Percentiles rank a stretch among this genome's conserved stretches.
These are phyloP conservation scores for Tilletiaria anomala DNA, from an alignment of 1,284 basidiomycete genomes.

Conservation along the genomic window DNA sequence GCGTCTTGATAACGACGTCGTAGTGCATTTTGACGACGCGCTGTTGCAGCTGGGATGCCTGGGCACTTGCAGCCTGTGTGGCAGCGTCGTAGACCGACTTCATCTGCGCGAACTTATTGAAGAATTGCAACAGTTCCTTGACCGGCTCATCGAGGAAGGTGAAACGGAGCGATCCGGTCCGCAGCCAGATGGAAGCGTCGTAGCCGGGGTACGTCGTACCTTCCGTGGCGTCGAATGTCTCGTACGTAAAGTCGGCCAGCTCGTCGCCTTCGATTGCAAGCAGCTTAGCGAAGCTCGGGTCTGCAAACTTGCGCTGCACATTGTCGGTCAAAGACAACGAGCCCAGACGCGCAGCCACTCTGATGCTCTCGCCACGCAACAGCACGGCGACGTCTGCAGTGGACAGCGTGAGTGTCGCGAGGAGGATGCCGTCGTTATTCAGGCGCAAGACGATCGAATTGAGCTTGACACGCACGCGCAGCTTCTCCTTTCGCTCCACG, in stretches of 20 bases:
- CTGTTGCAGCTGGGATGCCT: slow-evolving; percentile 55
- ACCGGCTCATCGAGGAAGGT: slow-evolving; percentile 78
- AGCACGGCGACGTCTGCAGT: slow-evolving; percentile 78
- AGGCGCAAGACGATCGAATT: slow-evolving; percentile 74
- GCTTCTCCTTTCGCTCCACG: slow-evolving; percentile 48
- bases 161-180: slow-evolving; percentile 79
- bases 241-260: slow-evolving; percentile 85
- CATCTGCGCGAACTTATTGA: slow-evolving; percentile 66
- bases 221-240: slow-evolving; percentile 62
- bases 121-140: slow-evolving; percentile 68
- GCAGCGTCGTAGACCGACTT: slow-evolving; percentile 83
- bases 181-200: slow-evolving; percentile 70
- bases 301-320: slow-evolving; percentile 43
- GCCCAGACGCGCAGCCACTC: slow-evolving; percentile 69
- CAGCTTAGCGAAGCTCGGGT: slow-evolving; percentile 64
- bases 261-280: slow-evolving; percentile 90
- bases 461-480: slow-evolving; percentile 69
- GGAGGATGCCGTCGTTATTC: slow-evolving; percentile 56
- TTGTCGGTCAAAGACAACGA: slow-evolving; percentile 75
- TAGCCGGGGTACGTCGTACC: slow-evolving; percentile 57
- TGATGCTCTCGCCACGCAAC: slow-evolving; percentile 59
- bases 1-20: slow-evolving; percentile 75
- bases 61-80: slow-evolving; percentile 76
- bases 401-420: slow-evolving; percentile 79
- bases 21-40: slow-evolving; percentile 63